phyloP scores from a whole-genome alignment of 257 asterid species.

The Solanum etuberosum region DNA sequence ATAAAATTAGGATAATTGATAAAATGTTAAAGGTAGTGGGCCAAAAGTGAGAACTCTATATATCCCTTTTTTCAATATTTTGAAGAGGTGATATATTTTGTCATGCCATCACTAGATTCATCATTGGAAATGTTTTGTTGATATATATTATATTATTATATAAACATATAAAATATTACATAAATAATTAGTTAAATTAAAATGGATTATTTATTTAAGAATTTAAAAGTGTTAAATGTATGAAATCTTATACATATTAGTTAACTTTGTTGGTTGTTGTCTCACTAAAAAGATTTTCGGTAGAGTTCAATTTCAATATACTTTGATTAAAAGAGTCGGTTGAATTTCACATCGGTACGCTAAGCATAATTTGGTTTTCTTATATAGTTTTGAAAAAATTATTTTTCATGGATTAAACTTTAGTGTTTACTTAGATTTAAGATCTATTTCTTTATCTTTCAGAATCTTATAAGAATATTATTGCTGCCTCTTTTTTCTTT shows the following conservation, averaged over 20 bases:
- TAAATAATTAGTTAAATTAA: neutral
- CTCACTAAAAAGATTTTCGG: neutral
- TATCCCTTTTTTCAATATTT: neutral
- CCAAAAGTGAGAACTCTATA: neutral
- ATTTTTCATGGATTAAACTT: neutral
- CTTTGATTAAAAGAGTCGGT: neutral
- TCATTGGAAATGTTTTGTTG: neutral
- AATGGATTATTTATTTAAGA: neutral
- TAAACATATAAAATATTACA: neutral
- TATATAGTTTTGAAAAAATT: fast-evolving
- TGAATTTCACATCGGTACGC: neutral
- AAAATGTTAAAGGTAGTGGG: neutral
- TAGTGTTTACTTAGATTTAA: neutral
- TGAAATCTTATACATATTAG: neutral
- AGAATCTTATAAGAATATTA: neutral
- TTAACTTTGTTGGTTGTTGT: neutral
- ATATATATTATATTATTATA: neutral
- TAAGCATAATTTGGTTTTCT: neutral
- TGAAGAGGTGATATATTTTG: neutral
- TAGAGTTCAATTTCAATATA: neutral
- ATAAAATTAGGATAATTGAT: neutral
- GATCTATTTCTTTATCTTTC: neutral
- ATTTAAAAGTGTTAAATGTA: neutral
- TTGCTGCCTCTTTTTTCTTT: neutral
- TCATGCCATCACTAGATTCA: neutral